Conservation (phyloP, 345 rosid genomes). For the Bruguiera parviflora region DNA sequence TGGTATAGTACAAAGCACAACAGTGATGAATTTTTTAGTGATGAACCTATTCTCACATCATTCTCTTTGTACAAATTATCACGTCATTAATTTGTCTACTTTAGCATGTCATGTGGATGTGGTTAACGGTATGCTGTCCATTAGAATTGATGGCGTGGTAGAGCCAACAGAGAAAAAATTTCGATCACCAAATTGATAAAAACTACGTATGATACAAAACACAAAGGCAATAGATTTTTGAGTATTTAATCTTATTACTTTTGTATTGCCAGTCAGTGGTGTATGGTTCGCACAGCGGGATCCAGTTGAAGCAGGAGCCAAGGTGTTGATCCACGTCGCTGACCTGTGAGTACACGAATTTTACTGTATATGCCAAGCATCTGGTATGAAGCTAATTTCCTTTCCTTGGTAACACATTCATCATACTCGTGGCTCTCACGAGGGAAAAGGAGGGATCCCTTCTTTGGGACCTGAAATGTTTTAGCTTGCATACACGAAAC, state of each 20-base stretch:
- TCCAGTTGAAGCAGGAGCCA: slow-evolving; percentile 84
- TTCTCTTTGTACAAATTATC: too few relatives aligned
- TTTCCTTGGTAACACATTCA: slow-evolving; percentile 16
- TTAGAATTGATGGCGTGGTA: too few relatives aligned
- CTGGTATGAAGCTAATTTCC: slow-evolving; percentile 33
- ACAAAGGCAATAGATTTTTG: too few relatives aligned
- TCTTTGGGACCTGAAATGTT: slow-evolving; percentile 19
- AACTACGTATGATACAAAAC: too few relatives aligned
- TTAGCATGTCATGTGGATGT: too few relatives aligned
- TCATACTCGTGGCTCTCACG: slow-evolving; percentile 26
- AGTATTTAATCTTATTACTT: slow-evolving; percentile 3
- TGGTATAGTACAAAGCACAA: too few relatives aligned
- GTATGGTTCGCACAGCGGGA: slow-evolving; percentile 44
- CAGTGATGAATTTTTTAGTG: too few relatives aligned
- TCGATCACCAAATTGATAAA: too few relatives aligned
- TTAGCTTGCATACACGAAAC: slow-evolving; percentile 12
- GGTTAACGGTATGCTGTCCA: too few relatives aligned
- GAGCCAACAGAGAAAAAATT: too few relatives aligned
- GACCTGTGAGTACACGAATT: slow-evolving; percentile 30
- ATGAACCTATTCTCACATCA: too few relatives aligned
- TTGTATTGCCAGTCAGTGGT: slow-evolving; percentile 46
- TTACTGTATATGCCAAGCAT: slow-evolving; percentile 43
- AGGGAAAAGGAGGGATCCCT: slow-evolving; percentile 3
- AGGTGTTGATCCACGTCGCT: slow-evolving; percentile 54
- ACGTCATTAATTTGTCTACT: too few relatives aligned